Conservation (phyloP, 2,329 filamentous ascomycete species). For the Talaromyces atroroseus region DNA sequence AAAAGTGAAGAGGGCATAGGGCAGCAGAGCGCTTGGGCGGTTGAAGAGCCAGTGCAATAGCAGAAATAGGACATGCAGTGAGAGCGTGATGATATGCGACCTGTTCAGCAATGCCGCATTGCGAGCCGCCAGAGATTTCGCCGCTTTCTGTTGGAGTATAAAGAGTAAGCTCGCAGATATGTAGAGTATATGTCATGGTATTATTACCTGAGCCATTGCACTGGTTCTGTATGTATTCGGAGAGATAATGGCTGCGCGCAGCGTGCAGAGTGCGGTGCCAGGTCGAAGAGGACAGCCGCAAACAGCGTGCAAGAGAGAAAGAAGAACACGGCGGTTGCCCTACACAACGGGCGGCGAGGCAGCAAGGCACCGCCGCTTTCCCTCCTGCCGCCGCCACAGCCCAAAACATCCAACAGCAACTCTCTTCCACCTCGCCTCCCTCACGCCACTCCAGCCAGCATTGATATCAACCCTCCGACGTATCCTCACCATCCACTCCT, state of each 20-base stretch:
- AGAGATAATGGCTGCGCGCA: neutral
- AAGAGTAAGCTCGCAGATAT: constrained; percentile 9
- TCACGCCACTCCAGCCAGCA: neutral
- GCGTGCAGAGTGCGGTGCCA: neutral
- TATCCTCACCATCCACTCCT: neutral
- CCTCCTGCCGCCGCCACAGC: constrained; percentile 20
- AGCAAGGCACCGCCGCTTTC: constrained; percentile 7
- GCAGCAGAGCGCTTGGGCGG: constrained; percentile 55
- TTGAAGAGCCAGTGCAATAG: constrained; percentile 61
- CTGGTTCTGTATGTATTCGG: neutral
- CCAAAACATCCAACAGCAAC: constrained; percentile 18
- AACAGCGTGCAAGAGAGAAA: too few relatives aligned
- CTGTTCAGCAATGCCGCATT: constrained; percentile 73
- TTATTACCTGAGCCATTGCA: constrained; percentile 19
- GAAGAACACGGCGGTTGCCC: constrained; percentile 26
- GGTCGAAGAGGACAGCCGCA: neutral
- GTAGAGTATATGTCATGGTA: neutral
- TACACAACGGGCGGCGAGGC: constrained; percentile 23
- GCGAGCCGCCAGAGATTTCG: constrained; percentile 63
- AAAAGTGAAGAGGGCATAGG: constrained; percentile 66
- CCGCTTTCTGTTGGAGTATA: constrained; percentile 38
- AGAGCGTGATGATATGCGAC: constrained; percentile 70
- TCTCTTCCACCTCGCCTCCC: neutral
- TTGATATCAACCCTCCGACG: neutral
- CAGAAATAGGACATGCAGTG: constrained; percentile 69